Percentiles rank a stretch among this genome's conserved stretches.
phyloP scores from a whole-genome alignment of 495 filamentous ascomycete species.

The Trichoderma parareesei region DNA sequence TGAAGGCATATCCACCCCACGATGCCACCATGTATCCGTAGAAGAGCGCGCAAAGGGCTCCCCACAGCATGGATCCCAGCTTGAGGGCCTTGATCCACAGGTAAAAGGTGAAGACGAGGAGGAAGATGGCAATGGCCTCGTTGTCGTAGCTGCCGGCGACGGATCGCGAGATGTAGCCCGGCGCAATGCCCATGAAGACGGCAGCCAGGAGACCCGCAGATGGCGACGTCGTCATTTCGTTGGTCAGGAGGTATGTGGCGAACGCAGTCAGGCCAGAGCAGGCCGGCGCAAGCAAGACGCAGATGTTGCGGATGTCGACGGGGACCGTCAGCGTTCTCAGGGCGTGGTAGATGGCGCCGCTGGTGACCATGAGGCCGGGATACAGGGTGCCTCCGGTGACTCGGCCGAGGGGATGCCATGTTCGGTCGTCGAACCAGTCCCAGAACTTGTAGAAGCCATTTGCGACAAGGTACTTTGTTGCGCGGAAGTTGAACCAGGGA shows the following conservation, averaged over 20 bases:
- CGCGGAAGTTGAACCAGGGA: slow-evolving; percentile 99
- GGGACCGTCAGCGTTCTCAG: slow-evolving; percentile 87
- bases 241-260: slow-evolving; percentile 91
- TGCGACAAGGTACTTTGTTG: slow-evolving; percentile 92
- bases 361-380: slow-evolving; percentile 98
- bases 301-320: slow-evolving; percentile 98
- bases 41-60: slow-evolving; percentile 86
- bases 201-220: slow-evolving; percentile 94
- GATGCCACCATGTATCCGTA: slow-evolving; percentile 99
- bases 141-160: slow-evolving; percentile 99
- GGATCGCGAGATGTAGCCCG: slow-evolving; percentile 94
- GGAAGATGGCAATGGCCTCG: slow-evolving; percentile 98
- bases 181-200: slow-evolving; percentile 93
- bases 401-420: slow-evolving; percentile 98
- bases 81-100: slow-evolving; percentile 99
- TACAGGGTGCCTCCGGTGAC: slow-evolving; percentile 98
- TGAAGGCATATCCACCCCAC: slow-evolving; percentile 99
- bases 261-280: slow-evolving; percentile 94
- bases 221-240: slow-evolving; percentile 86
- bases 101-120: slow-evolving; percentile 97
- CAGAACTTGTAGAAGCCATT: slow-evolving; percentile 98
- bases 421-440: slow-evolving; percentile 99
- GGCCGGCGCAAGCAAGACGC: slow-evolving; percentile 88
- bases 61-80: slow-evolving; percentile 92
- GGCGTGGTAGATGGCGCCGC: slow-evolving; percentile 90